Percentiles rank a stretch among this genome's conserved stretches.
These are phyloP conservation scores for Talaromyces sp. DNA, from an alignment of 2,329 filamentous ascomycete genomes.

Conservation along the genomic window DNA sequence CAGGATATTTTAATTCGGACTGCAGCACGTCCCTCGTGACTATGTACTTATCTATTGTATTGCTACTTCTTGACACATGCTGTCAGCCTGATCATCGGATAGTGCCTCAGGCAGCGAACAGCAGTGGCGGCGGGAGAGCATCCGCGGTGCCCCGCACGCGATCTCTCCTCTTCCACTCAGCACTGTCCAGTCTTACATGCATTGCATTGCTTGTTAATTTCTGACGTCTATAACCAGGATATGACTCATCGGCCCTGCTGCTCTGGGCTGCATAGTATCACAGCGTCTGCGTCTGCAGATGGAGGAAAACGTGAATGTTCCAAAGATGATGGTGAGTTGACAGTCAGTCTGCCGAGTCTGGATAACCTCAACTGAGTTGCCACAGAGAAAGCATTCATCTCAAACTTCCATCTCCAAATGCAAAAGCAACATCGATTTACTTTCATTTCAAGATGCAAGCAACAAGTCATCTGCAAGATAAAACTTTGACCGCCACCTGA, in stretches of 20 bases:
- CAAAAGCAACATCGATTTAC: too few species aligned
- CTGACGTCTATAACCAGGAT: not conserved
- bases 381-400: not conserved
- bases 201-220: too few species aligned
- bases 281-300: not conserved
- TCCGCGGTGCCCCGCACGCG: not conserved
- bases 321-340: not conserved
- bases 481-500: conserved; percentile 6
- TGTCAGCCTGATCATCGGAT: too few species aligned
- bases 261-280: not conserved
- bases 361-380: not conserved
- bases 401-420: not conserved
- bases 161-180: not conserved
- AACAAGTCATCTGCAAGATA: not conserved
- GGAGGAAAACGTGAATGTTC: not conserved
- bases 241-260: not conserved
- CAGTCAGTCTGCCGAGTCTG: not conserved
- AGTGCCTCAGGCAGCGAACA: not conserved
- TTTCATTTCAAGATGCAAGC: not conserved
- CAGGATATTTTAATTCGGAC: not conserved
- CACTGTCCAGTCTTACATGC: not conserved
- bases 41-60: too few species aligned
- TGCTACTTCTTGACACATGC: too few species aligned
- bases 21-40: not conserved
- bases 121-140: not conserved